Base-by-base conservation (phyloP, 306 rosid species). In the Astragalus glycyphyllos region DNA sequence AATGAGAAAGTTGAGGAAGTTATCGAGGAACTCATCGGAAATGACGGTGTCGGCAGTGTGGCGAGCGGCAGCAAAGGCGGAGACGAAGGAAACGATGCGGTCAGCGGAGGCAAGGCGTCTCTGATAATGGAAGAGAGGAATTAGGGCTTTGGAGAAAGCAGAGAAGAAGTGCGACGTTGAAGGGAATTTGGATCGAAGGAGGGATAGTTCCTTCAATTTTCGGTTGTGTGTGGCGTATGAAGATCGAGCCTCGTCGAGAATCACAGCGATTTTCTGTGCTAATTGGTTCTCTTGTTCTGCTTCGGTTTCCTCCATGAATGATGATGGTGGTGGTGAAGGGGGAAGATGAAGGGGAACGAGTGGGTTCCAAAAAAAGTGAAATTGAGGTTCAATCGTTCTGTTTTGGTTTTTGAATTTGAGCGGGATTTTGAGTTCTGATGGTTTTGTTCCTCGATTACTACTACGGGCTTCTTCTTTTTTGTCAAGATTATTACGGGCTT, bases 221-320 rank as follows among this genome's bases (percentile, higher is more conserved):
- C 99, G 89, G 85, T 86, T 87, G 84, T 90, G 96, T 5, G 76
- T 86, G 29, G 96, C 99, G 77, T 72, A 83, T 1, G 99, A 94
- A 12, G 80, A 65, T 35, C 92, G 84, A 23, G 80, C 86, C 65
- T 91, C 97, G 71, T 87, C 89, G 16, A 94, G 71, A 53, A 89
- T 84, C 31, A 75, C 77, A 0, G 90, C 88, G 38, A 94, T 87
- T 80, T 71, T 89, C 67, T 51, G 84, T 32, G 51, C 26, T 73
- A 91, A 23, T 3, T 11, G 83, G 60, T 63, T 75, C 66, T 77
- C 83, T 8, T 84, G 83, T 0, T 68, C 84, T 5, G 67, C 65
- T 63, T 14, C 57, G 74, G 20, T 73, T 45, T 46, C 73, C 58
- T 40, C 86, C 90, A 86, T 17, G 40, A 32, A 53, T 1, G 74